Evolutionary conservation across 2,329 filamentous ascomycete genomes (phyloP).

Genomic region (Sporothrix luriei): DNA sequence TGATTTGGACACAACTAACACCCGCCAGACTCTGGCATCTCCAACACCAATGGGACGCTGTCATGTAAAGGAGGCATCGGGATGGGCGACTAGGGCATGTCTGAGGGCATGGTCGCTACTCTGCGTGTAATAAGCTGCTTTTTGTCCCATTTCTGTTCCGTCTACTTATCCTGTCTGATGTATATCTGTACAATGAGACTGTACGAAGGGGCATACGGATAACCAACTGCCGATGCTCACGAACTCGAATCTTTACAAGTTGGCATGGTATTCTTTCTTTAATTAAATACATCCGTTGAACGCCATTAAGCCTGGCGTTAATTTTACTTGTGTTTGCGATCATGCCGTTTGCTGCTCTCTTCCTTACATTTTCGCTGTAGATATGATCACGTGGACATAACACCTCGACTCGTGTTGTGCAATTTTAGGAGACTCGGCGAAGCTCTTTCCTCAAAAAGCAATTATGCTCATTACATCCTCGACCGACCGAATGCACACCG

Average conservation of each 20-base stretch:
- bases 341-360: background rate
- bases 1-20: background rate
- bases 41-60: slow-evolving; percentile 30
- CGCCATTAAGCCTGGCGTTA: too few species aligned
- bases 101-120: background rate
- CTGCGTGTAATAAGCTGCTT: background rate
- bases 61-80: slow-evolving; percentile 27
- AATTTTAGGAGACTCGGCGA: background rate
- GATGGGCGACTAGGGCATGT: background rate
- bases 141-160: background rate
- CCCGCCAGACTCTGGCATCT: slow-evolving; percentile 24
- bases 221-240: too few species aligned
- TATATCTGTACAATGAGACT: background rate
- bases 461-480: background rate
- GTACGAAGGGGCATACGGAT: background rate
- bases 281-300: too few species aligned
- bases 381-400: background rate
- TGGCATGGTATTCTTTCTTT: too few species aligned
- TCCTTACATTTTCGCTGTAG: too few species aligned
- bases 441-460: slow-evolving; percentile 26
- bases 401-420: background rate
- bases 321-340: background rate
- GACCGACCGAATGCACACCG: background rate
- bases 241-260: background rate
- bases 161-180: background rate